Conservation (phyloP, 2,329 filamentous ascomycete genomes). For the Rutstroemia sydowiana region DNA sequence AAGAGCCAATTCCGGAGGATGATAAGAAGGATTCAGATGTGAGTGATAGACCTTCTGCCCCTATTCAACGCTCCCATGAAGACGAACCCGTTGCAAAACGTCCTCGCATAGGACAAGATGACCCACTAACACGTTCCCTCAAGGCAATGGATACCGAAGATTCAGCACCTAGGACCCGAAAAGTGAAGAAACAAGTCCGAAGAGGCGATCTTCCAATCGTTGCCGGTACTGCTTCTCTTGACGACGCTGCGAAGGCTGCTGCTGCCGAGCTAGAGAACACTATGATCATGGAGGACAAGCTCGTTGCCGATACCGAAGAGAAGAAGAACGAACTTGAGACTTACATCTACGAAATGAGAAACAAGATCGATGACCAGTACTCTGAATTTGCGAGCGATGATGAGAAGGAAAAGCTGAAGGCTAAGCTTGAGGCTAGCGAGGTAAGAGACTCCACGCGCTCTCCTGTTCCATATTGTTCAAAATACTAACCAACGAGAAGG, state of each 20-base stretch:
- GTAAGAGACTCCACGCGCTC: slow-evolving; percentile 47
- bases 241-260: slow-evolving; percentile 57
- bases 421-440: slow-evolving; percentile 78
- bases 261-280: slow-evolving; percentile 73
- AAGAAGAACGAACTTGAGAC: slow-evolving; percentile 99
- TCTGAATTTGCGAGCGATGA: slow-evolving; percentile 83
- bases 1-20: slow-evolving; percentile 81
- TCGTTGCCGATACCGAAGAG: slow-evolving; percentile 95
- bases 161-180: slow-evolving; percentile 77
- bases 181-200: slow-evolving; percentile 98
- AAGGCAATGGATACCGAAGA: slow-evolving; percentile 76
- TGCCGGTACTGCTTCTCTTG: slow-evolving; percentile 73
- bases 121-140: slow-evolving; percentile 22
- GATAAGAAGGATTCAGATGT: slow-evolving; percentile 58
- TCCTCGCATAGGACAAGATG: slow-evolving; percentile 16
- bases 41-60: slow-evolving; percentile 34
- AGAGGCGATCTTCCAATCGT: slow-evolving; percentile 92
- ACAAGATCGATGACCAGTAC: slow-evolving; percentile 90
- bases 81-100: slow-evolving; percentile 23
- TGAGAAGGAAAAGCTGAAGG: slow-evolving; percentile 80
- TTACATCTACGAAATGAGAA: slow-evolving; percentile 93
- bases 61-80: slow-evolving; percentile 14
- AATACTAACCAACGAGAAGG: slow-evolving; percentile 45
- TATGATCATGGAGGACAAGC: slow-evolving; percentile 98
- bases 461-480: neutral